Conservation (phyloP, 768 basidiomycete genomes). For the Russula sp. region DNA sequence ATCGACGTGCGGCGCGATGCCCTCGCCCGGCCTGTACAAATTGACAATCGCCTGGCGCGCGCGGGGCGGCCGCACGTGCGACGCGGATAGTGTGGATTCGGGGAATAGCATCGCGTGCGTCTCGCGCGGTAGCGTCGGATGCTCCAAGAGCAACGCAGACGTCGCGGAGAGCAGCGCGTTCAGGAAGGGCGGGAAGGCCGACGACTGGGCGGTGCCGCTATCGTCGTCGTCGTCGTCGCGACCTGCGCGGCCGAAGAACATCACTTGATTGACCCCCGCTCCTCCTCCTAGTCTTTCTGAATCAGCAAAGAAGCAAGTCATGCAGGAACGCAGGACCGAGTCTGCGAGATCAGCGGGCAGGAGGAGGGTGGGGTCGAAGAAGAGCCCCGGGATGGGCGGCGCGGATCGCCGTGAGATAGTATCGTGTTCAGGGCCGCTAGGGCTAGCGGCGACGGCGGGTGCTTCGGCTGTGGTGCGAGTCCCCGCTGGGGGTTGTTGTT, state of each 20-base stretch:
- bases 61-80: conserved; percentile 23
- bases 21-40: conserved; percentile 81
- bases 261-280: conserved; percentile 59
- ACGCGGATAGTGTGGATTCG: conserved; percentile 16
- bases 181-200: conserved; percentile 54
- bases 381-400: conserved; percentile 60
- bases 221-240: not conserved
- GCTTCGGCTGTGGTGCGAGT: conserved; percentile 1
- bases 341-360: conserved; percentile 48
- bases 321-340: conserved; percentile 43
- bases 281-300: too few species aligned
- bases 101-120: conserved; percentile 60
- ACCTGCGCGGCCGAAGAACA: conserved; percentile 65
- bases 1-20: conserved; percentile 86
- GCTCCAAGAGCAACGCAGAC: conserved; percentile 40
- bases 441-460: too few species aligned
- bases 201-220: conserved; percentile 13
- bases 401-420: conserved; percentile 30
- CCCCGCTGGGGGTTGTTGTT: not conserved
- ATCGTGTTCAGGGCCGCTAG: not conserved
- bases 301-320: conserved; percentile 46
- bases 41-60: conserved; percentile 88
- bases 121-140: conserved; percentile 36
- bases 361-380: conserved; percentile 44
- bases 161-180: conserved; percentile 45